phyloP scores from a whole-genome alignment of 129 eudicot species.

The Heracleum sosnowskyi region DNA sequence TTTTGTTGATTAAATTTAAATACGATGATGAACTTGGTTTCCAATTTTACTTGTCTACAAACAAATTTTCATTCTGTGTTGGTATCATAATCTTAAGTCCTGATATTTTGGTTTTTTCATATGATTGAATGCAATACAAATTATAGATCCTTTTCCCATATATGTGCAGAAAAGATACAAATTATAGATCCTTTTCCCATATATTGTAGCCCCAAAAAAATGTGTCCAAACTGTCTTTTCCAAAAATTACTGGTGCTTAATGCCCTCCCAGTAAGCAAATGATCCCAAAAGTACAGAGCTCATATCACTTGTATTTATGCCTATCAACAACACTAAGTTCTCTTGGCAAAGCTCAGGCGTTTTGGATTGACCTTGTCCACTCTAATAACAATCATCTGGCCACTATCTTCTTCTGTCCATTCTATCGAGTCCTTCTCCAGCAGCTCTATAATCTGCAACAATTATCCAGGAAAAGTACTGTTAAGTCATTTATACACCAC shows the following conservation, averaged over 20 bases:
- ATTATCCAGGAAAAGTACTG: background rate
- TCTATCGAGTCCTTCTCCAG: constrained; percentile 44
- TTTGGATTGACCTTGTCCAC: constrained; percentile 49
- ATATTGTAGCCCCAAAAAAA: no score
- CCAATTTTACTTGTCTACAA: no score
- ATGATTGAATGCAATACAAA: background rate
- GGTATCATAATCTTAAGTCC: no score
- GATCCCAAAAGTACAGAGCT: background rate
- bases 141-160: background rate
- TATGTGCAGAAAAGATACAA: background rate
- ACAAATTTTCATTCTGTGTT: no score
- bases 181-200: no score
- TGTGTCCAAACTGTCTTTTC: background rate
- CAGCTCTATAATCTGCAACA: constrained; percentile 45
- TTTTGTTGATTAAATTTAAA: no score
- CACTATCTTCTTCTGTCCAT: constrained; percentile 64
- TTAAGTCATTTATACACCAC: background rate
- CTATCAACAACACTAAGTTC: background rate
- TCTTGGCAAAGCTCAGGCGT: constrained; percentile 41
- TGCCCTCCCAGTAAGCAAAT: background rate
- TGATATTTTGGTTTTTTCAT: no score
- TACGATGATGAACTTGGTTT: background rate
- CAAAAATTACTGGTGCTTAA: background rate
- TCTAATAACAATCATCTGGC: constrained; percentile 40
- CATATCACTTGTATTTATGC: background rate